These are phyloP conservation scores for Tetrahymena elliotti DNA, from an alignment of 73 alveolate species.

Conservation along the genomic window DNA sequence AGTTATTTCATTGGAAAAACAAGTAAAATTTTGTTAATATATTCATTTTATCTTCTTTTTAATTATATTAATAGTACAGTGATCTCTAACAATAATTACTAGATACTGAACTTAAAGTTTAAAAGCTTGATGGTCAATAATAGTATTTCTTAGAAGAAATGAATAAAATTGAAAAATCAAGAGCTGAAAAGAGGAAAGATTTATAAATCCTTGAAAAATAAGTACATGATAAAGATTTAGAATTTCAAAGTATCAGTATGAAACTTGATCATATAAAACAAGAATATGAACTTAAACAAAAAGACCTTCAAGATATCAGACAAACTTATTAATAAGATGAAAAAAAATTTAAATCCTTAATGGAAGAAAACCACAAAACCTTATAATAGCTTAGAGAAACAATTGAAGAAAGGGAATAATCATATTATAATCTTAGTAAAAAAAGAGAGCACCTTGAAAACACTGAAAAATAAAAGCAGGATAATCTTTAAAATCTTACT, in stretches of 20 bases:
- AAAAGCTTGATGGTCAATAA: background rate
- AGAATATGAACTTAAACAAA: background rate
- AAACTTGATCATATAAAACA: background rate
- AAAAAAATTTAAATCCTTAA: background rate
- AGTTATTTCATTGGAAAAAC: background rate
- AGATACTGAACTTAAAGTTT: background rate
- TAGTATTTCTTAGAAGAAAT: background rate
- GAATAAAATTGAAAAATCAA: background rate
- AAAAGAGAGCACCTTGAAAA: background rate
- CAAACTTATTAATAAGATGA: background rate
- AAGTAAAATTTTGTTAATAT: background rate
- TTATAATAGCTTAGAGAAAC: background rate
- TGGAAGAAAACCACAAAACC: background rate
- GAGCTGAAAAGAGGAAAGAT: background rate
- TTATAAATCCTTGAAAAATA: background rate
- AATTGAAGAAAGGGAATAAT: background rate
- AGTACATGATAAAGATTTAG: background rate
- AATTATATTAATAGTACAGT: background rate
- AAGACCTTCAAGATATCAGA: background rate
- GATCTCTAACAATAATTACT: background rate
- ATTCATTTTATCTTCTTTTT: background rate
- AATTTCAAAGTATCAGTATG: background rate
- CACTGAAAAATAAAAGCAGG: background rate
- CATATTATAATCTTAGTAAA: background rate
- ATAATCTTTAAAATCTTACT: background rate